A percentile compares a stretch with the other conserved stretches of the same genome.
These are phyloP conservation scores for Calocybe gangraenosa DNA, from an alignment of 768 basidiomycete species.

Conservation along the genomic window DNA sequence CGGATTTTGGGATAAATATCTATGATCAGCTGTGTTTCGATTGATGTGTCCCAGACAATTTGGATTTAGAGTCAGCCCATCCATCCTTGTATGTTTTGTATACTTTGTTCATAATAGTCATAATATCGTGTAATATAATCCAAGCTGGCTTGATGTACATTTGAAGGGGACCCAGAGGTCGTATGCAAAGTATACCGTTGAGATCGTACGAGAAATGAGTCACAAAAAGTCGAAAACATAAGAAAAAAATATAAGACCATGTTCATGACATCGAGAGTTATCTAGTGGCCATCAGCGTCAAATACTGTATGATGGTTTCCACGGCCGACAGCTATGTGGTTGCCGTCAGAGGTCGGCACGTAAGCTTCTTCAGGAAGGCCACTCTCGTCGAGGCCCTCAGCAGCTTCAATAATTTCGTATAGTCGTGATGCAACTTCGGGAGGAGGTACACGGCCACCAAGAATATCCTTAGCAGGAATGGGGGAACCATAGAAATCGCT, in stretches of 20 bases:
- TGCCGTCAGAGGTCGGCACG: conserved; percentile 64
- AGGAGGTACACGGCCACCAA: conserved; percentile 92
- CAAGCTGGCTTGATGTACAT: neutral
- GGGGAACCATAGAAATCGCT: conserved; percentile 93
- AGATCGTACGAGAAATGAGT: neutral
- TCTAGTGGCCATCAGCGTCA: conserved; percentile 60
- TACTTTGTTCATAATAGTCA: conserved; percentile 6
- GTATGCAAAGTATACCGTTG: neutral
- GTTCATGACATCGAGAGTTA: neutral
- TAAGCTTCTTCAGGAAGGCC: conserved; percentile 77
- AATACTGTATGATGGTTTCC: conserved; percentile 63
- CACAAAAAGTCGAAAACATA: neutral
- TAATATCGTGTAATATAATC: conserved; percentile 8
- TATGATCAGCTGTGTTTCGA: conserved; percentile 28
- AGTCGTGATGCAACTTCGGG: conserved; percentile 90
- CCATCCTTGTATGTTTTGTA: neutral
- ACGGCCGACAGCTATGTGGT: conserved; percentile 45
- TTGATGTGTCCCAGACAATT: neutral
- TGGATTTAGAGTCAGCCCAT: neutral
- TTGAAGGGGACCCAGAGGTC: neutral
- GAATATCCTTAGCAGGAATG: conserved; percentile 85
- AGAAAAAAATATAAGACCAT: neutral
- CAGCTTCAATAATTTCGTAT: conserved; percentile 96
- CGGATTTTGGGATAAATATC: conserved; percentile 82
- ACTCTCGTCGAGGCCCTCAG: conserved; percentile 87